Conservation (phyloP, 2,329 filamentous ascomycete genomes). For the Monosporascus sp. region DNA sequence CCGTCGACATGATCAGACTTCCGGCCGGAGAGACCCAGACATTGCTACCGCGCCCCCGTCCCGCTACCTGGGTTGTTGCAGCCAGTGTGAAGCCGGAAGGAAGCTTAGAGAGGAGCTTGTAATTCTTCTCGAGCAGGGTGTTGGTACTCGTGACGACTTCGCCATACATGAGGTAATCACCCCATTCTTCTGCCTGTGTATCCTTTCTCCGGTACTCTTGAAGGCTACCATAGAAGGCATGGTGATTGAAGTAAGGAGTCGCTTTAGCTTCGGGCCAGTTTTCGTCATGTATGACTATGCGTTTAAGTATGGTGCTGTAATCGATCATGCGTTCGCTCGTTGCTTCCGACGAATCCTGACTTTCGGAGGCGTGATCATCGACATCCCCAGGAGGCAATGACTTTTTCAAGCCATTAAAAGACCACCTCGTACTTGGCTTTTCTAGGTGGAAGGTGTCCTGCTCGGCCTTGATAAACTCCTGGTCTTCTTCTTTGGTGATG, state of each 20-base stretch:
- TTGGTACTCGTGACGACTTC: slow-evolving; percentile 94
- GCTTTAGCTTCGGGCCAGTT: slow-evolving; percentile 62
- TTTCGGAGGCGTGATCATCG: slow-evolving; percentile 14
- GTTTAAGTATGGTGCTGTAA: slow-evolving; percentile 69
- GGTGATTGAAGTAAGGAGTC: slow-evolving; percentile 83
- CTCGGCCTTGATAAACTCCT: slow-evolving; percentile 72
- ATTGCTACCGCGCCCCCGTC: slow-evolving; percentile 82
- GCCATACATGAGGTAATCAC: slow-evolving; percentile 74
- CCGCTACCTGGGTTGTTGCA: slow-evolving; percentile 83
- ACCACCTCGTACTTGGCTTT: slow-evolving; percentile 57
- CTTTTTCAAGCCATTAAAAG: slow-evolving; percentile 48
- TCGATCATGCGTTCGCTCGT: slow-evolving; percentile 60
- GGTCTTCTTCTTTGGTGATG: slow-evolving; percentile 58
- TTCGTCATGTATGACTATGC: slow-evolving; percentile 66
- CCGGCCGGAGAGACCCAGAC: slow-evolving; percentile 93
- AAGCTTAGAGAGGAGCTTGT: slow-evolving; percentile 66
- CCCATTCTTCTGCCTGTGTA: slow-evolving; percentile 61
- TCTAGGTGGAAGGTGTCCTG: slow-evolving; percentile 79
- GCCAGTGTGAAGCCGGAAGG: slow-evolving; percentile 83
- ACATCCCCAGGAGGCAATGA: slow-evolving; percentile 40
- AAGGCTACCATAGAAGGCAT: slow-evolving; percentile 70
- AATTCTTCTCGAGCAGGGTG: slow-evolving; percentile 88
- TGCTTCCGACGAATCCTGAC: slow-evolving; percentile 12
- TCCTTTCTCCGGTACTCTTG: slow-evolving; percentile 57
- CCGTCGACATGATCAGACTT: slow-evolving; percentile 78